Percentiles rank a stretch among this genome's conserved stretches.
Conservation (phyloP, 805 yeast genomes). For the Lachancea meyersii region DNA sequence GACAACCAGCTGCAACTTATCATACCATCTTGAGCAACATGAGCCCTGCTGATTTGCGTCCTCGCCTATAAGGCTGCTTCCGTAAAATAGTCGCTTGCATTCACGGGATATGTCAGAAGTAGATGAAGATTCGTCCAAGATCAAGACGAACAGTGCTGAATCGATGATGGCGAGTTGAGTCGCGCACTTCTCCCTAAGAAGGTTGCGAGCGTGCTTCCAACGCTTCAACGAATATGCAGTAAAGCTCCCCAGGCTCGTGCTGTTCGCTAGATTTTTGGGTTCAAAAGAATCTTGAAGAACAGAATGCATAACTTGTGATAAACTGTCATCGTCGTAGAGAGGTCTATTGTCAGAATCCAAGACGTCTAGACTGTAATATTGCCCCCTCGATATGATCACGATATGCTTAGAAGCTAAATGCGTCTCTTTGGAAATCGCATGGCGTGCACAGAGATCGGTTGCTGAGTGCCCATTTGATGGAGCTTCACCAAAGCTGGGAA, state of each 20-base stretch:
- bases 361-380: conserved; percentile 83
- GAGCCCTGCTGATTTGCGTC: conserved; percentile 78
- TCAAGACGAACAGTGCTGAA: conserved; percentile 71
- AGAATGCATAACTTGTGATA: conserved; percentile 56
- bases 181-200: conserved; percentile 36
- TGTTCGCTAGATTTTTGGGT: conserved; percentile 54
- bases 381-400: conserved; percentile 70
- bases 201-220: conserved; percentile 70
- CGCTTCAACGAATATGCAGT: conserved; percentile 80
- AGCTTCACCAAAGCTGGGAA: conserved; percentile 26
- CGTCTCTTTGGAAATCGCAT: conserved; percentile 70
- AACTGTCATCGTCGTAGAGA: conserved; percentile 58
- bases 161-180: conserved; percentile 48
- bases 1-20: conserved; percentile 76
- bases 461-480: conserved; percentile 40
- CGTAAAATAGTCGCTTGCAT: conserved; percentile 70
- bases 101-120: conserved; percentile 19
- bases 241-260: conserved; percentile 69
- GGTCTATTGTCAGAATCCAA: conserved; percentile 61
- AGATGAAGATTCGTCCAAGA: conserved; percentile 61
- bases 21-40: conserved; percentile 92
- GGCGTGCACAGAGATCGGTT: conserved; percentile 39
- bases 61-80: conserved; percentile 64
- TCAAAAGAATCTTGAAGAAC: conserved; percentile 63
- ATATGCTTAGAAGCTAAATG: conserved; percentile 64